Evolutionary conservation across 805 yeast genomes (phyloP), one percentile per base, ranked within the genome.

Genomic region (Wickerhamomyces bisporus): DNA sequence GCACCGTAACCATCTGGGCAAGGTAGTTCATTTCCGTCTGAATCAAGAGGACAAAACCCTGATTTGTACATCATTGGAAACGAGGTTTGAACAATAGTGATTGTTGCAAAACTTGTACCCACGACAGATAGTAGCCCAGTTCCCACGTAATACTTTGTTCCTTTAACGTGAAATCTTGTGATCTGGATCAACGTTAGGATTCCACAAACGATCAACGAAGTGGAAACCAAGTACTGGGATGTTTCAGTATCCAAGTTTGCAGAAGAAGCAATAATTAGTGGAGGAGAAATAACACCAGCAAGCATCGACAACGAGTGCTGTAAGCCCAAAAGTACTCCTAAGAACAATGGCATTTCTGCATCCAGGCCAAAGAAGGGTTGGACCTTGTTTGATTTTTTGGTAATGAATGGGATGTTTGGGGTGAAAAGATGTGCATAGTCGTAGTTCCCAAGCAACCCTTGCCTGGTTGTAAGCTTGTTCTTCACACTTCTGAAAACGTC

Each of bases 1-100:
- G 79, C 77, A 48, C 96, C 97, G 55, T 86, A 89, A 2, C 94
- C 97, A 42, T 82, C 85, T 6, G 94, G 94, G 64, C 97, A 89
- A 4, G 96, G 73, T 36, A 84, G 68, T 9, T 61, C 48, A 6
- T 71, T 76, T 4, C 96, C 96, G 44, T 77, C 81, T 4, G 71
- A 69, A 25, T 65, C 80, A 4, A 57, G 47, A 1, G 82, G 80
- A 63, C 96, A 86, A 34, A 58, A 64, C 5, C 95, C 95, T 32
- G 65, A 68, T 4, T 53, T 49, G 65, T 89, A 88, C 94, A 88
- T 84, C 67, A 81, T 66, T 15, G 95, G 89, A 47, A 88, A 64
- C 2, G 88, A 83, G 27, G 78, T 80, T 13, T 75, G 54, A 37
- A 86, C 93, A 51, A 88, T 82, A 19, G 91, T 72, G 53, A 88